These are phyloP conservation scores for Exophiala aquamarina DNA, from an alignment of 2,329 filamentous ascomycete genomes.

Conservation along the genomic window DNA sequence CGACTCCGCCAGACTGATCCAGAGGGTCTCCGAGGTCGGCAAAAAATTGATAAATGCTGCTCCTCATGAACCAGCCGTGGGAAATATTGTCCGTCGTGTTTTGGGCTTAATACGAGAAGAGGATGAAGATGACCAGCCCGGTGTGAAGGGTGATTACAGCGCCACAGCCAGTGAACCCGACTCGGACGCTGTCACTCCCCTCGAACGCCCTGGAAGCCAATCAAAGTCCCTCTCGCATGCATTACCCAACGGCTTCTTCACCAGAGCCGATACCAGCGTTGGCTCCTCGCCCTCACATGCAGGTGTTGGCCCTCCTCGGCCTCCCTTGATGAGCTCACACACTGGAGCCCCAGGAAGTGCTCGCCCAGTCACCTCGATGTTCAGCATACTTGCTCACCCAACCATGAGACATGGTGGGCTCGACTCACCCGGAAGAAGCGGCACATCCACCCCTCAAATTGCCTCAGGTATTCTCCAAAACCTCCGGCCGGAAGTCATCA, in stretches of 20 bases:
- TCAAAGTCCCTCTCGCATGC: constrained; percentile 8
- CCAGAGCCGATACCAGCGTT: constrained; percentile 3
- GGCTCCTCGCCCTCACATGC: constrained; percentile 27
- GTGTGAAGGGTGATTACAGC: constrained; percentile 51
- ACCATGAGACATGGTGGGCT: constrained; percentile 34
- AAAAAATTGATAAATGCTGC: constrained; percentile 77
- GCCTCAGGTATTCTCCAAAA: constrained; percentile 52
- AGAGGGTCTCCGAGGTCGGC: constrained; percentile 76
- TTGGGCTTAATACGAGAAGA: constrained; percentile 90
- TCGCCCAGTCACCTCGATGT: constrained; percentile 67
- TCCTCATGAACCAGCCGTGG: constrained; percentile 86
- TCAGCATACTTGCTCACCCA: constrained; percentile 78
- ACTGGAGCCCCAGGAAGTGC: constrained; percentile 57
- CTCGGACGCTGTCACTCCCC: constrained; percentile 45
- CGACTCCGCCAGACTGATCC: constrained; percentile 75
- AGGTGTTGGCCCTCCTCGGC: constrained; percentile 46
- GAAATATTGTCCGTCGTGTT: constrained; percentile 89
- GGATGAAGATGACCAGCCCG: constrained; percentile 70
- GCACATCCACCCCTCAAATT: constrained; percentile 33
- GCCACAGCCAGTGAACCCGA: constrained; percentile 59
- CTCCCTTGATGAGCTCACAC: constrained; percentile 62
- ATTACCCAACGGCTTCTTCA: constrained; percentile 11
- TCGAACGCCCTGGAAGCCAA: constrained; percentile 3
- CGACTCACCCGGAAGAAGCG: constrained; percentile 38
- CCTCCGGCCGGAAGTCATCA: constrained; percentile 84